Percentiles rank a stretch among this genome's conserved stretches.
These are phyloP conservation scores for Leishmania aethiopica DNA, from an alignment of 208 protist species.

Conservation along the genomic window DNA sequence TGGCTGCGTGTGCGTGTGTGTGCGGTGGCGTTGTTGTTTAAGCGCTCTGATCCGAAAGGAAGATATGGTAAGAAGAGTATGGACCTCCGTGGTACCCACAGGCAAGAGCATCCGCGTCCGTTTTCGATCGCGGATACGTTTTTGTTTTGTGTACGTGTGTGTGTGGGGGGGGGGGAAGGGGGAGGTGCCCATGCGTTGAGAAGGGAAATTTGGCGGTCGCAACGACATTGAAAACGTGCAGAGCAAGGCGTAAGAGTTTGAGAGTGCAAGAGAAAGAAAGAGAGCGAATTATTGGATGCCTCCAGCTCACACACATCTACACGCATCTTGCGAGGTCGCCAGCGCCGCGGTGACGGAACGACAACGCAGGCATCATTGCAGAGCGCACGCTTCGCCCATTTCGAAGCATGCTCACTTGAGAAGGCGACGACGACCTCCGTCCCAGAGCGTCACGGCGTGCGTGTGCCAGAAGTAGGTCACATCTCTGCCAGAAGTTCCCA, in stretches of 20 bases:
- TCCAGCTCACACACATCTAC: background rate
- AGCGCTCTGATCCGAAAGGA: background rate
- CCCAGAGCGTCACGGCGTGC: background rate
- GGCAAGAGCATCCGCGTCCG: background rate
- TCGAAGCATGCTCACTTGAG: background rate
- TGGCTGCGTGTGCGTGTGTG: no score
- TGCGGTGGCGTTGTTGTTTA: background rate
- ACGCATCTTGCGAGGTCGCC: background rate
- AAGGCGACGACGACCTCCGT: background rate
- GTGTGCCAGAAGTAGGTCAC: background rate
- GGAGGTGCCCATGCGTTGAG: background rate
- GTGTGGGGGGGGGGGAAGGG: background rate
- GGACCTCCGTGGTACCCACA: background rate
- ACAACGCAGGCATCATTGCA: background rate
- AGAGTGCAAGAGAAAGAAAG: background rate
- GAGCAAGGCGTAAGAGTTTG: background rate
- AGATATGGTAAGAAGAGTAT: background rate
- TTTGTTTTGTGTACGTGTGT: slow-evolving; percentile 1
- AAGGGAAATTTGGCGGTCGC: background rate
- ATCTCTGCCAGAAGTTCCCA: background rate
- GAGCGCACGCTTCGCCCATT: background rate
- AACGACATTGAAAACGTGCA: background rate
- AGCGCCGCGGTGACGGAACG: background rate
- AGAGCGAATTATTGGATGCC: background rate
- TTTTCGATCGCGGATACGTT: background rate